A percentile compares a stretch with the other conserved stretches of the same genome.
phyloP scores from a whole-genome alignment of 169 alveolate genomes.

The Plasmodium cynomolgi region DNA sequence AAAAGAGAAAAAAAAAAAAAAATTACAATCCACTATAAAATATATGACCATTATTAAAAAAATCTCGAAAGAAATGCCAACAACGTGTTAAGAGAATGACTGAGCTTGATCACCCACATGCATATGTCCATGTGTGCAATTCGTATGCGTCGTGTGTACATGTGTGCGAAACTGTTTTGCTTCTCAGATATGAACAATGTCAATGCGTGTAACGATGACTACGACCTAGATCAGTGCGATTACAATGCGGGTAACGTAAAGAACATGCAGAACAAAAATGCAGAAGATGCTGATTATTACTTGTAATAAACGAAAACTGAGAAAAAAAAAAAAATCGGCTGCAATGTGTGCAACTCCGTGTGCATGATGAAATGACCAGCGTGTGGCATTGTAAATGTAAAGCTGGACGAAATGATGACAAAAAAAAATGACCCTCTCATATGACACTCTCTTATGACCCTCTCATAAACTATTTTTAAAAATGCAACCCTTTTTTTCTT shows the following conservation, averaged over 20 bases:
- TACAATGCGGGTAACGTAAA: constrained; percentile 23
- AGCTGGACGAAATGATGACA: background rate
- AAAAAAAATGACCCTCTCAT: background rate
- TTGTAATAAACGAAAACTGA: constrained; percentile 48
- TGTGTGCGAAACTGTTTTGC: background rate
- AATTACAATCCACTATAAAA: background rate
- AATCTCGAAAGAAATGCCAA: background rate
- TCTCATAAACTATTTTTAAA: background rate
- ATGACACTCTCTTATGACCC: no score
- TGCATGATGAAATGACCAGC: background rate
- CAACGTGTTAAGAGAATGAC: background rate
- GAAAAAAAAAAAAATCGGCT: background rate
- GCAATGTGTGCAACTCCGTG: background rate
- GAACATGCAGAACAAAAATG: constrained; percentile 37
- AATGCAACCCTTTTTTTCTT: constrained; percentile 4
- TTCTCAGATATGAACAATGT: constrained; percentile 34
- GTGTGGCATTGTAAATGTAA: background rate
- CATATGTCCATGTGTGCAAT: background rate
- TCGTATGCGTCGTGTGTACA: background rate
- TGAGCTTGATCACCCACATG: background rate
- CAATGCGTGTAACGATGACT: constrained; percentile 53
- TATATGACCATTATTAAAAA: background rate
- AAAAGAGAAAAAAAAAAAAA: background rate
- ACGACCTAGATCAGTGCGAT: constrained; percentile 43
- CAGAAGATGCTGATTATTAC: constrained; percentile 72